A percentile compares a stretch with the other conserved stretches of the same genome.
Evolutionary conservation across 2,329 filamentous ascomycete genomes (phyloP).

Genomic region (Cladophialophora exuberans): DNA sequence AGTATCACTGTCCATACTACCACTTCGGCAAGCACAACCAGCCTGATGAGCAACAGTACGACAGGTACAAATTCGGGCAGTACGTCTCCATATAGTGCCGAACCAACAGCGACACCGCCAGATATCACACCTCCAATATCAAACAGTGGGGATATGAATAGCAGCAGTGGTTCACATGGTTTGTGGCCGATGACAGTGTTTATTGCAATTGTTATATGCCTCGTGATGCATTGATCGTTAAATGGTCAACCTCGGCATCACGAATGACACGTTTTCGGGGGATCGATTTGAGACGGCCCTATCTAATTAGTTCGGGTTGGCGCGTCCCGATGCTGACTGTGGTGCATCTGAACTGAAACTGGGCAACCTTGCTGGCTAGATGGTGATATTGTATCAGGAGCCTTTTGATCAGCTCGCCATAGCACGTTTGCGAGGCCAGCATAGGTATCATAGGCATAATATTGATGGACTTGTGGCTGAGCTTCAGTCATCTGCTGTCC

Average conservation of each 20-base stretch:
- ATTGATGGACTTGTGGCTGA: not conserved
- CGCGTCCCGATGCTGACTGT: slow-evolving; percentile 2
- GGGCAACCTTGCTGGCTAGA: not conserved
- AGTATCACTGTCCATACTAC: not conserved
- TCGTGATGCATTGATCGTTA: not conserved
- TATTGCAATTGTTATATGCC: not conserved
- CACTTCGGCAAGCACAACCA: slow-evolving; percentile 2
- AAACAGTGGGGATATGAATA: not conserved
- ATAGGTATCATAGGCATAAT: not conserved
- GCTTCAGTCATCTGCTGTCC: not conserved
- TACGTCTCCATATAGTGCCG: not conserved
- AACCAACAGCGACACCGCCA: not conserved
- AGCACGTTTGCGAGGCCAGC: not conserved
- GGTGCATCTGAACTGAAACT: slow-evolving; percentile 1
- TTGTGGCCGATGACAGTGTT: not conserved
- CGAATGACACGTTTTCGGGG: no score
- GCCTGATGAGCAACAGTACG: not conserved
- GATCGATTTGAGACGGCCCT: not conserved
- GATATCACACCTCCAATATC: slow-evolving; percentile 17
- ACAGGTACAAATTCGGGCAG: not conserved
- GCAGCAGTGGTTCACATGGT: not conserved
- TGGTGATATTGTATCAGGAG: no score
- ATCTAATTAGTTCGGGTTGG: not conserved
- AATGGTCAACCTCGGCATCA: not conserved
- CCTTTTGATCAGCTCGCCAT: no score